Base-by-base conservation (phyloP, 2,329 filamentous ascomycete species). In the Diplocarpon rosae region DNA sequence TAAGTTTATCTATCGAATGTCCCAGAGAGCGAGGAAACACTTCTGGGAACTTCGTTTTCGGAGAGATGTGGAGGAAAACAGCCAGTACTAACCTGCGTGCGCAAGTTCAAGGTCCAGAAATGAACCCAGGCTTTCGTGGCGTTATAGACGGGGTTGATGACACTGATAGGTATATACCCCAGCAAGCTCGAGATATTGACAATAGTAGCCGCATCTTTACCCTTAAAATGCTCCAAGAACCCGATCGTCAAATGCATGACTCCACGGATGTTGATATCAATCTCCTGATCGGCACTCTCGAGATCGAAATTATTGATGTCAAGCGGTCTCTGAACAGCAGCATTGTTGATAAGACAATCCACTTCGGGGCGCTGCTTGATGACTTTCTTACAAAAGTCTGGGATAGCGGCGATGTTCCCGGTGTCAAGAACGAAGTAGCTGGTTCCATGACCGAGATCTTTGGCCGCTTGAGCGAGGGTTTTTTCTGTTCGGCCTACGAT, bases 301-400 rank as follows among this genome's bases (percentile, higher is more conserved):
- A 76, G 62, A 13, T 50, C 49, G 34, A 75, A 70, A 24, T 69
- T 64, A 16, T 65, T 65, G 1, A 73, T 63, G 13, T 71, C 58
- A 1, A 79, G 64, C 0, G 72, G 75, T 2, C 72, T 61, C 55
- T 78, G 74, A 0, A 78, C 70, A 1, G 73, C 74, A 0, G 74
- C 74, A 43, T 79, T 78, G 61, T 78, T 78, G 55, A 78, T 62
- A 0, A 78, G 56, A 50, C 73, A 78, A 59, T 79, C 73, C 2
- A 78, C 56, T 5, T 75, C 68, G 0, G 70, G 72, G 52, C 78
- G 69, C 5, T 75, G 67, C 2, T 48, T 50, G 2, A 64, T 68
- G 34, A 78, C 55, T 13, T 63, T 64, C 34, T 65, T 45, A 42
- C 71, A 60, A 48, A 77, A 75, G 0, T 41, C 35, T 0, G 69